A percentile compares a stretch with the other conserved stretches of the same genome.
Evolutionary conservation across 257 asterid species (phyloP).

Genomic region (Solanum etuberosum): DNA sequence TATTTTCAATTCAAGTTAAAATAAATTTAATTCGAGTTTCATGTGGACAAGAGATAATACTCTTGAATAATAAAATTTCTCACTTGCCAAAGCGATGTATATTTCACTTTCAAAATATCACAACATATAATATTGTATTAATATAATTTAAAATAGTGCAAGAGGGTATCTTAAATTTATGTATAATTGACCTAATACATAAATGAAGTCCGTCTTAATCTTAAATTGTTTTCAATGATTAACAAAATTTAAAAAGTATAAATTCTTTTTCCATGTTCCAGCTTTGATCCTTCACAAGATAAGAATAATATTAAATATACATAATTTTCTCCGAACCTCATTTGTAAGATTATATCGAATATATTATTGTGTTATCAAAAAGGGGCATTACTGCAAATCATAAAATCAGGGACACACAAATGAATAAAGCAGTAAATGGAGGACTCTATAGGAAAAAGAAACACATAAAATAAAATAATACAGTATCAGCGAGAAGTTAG

Average conservation of each 20-base stretch:
- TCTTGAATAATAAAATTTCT: neutral
- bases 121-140: neutral
- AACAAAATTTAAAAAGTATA: too few relatives aligned
- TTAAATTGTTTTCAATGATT: too few relatives aligned
- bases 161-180: too few relatives aligned
- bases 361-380: neutral
- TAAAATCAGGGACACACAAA: neutral
- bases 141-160: neutral
- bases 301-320: neutral
- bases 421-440: neutral
- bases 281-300: neutral
- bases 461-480: neutral
- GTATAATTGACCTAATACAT: neutral
- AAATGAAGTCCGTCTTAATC: fast-evolving
- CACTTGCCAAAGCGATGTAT: neutral
- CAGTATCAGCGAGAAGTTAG: constrained; percentile 60
- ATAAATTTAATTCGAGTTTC: neutral
- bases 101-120: too few relatives aligned
- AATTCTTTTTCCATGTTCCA: fast-evolving
- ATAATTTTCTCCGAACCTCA: neutral
- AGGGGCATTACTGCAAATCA: neutral
- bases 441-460: constrained; percentile 21
- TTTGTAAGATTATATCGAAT: neutral
- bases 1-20: neutral
- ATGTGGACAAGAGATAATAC: neutral